phyloP scores from a whole-genome alignment of 768 basidiomycete species.

The Galerina sulciceps region DNA sequence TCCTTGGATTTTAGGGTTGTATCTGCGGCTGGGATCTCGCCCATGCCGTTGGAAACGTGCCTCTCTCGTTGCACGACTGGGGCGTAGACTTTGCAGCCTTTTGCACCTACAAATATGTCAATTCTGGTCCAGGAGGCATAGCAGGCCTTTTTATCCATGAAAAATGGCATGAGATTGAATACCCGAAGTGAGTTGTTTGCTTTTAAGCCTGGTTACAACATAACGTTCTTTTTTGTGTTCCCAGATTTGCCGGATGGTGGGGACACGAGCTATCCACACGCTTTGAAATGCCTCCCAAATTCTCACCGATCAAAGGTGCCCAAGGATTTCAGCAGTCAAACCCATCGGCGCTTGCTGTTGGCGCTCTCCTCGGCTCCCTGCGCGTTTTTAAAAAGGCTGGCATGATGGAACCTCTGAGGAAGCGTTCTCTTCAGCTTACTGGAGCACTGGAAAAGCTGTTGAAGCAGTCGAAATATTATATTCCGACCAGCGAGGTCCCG shows the following conservation, averaged over 20 bases:
- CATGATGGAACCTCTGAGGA: constrained; percentile 69
- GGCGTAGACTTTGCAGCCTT: constrained; percentile 96
- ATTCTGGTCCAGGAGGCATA: constrained; percentile 96
- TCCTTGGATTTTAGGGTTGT: constrained; percentile 66
- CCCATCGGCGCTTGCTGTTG: constrained; percentile 80
- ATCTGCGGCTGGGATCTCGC: constrained; percentile 97
- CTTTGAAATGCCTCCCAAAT: constrained; percentile 87
- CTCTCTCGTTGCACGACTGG: constrained; percentile 90
- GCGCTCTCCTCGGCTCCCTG: constrained; percentile 83
- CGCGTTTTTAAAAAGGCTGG: constrained; percentile 80
- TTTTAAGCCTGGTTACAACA: constrained; percentile 2
- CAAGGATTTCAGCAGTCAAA: constrained; percentile 97
- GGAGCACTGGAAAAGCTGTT: constrained; percentile 70
- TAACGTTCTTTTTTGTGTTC: background rate
- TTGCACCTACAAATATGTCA: constrained; percentile 99
- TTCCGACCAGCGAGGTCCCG: constrained; percentile 43
- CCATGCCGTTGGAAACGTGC: constrained; percentile 94
- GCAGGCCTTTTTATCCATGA: constrained; percentile 92
- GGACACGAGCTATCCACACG: constrained; percentile 88
- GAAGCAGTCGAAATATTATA: constrained; percentile 63
- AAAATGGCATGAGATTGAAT: constrained; percentile 68
- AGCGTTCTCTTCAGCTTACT: constrained; percentile 75
- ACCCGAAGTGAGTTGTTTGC: constrained; percentile 59
- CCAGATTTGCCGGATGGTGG: constrained; percentile 96
- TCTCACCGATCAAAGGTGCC: constrained; percentile 86